Percentiles rank a stretch among this genome's conserved stretches.
These are phyloP conservation scores for Trypanosoma theileri DNA, from an alignment of 208 protist species.

Conservation along the genomic window DNA sequence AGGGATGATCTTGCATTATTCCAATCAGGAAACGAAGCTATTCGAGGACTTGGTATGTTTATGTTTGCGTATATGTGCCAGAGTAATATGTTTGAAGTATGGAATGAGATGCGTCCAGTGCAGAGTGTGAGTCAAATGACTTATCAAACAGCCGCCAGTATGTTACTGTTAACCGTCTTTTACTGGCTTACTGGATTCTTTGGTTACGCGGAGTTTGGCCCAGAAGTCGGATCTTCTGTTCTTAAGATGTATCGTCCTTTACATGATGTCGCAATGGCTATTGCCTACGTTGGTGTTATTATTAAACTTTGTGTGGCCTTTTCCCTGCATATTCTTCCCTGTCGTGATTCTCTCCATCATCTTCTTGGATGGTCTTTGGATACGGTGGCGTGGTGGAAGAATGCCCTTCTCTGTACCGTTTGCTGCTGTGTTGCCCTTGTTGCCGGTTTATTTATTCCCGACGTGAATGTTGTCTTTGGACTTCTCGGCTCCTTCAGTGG, in stretches of 20 bases:
- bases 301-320: constrained; percentile 78
- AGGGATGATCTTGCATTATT: constrained; percentile 34
- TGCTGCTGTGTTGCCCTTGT: constrained; percentile 50
- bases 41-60: constrained; percentile 51
- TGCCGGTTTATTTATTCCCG: constrained; percentile 64
- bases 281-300: constrained; percentile 68
- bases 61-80: constrained; percentile 76
- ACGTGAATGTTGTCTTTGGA: constrained; percentile 73
- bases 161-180: constrained; percentile 65
- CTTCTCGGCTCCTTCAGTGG: constrained; percentile 66
- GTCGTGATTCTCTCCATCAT: constrained; percentile 63
- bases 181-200: constrained; percentile 79
- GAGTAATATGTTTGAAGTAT: constrained; percentile 60
- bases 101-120: constrained; percentile 47
- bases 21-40: constrained; percentile 32
- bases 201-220: constrained; percentile 69
- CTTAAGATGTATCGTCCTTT: constrained; percentile 62
- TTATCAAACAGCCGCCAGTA: constrained; percentile 44
- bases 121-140: constrained; percentile 45
- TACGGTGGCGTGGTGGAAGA: constrained; percentile 57
- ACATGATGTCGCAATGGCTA: constrained; percentile 51
- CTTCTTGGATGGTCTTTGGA: constrained; percentile 52
- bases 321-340: constrained; percentile 63
- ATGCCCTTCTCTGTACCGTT: constrained; percentile 40
- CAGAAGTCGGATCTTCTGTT: constrained; percentile 40